Evolutionary conservation across 441 rosid species (phyloP).

Genomic region (Bocquillonia castaneifolia): DNA sequence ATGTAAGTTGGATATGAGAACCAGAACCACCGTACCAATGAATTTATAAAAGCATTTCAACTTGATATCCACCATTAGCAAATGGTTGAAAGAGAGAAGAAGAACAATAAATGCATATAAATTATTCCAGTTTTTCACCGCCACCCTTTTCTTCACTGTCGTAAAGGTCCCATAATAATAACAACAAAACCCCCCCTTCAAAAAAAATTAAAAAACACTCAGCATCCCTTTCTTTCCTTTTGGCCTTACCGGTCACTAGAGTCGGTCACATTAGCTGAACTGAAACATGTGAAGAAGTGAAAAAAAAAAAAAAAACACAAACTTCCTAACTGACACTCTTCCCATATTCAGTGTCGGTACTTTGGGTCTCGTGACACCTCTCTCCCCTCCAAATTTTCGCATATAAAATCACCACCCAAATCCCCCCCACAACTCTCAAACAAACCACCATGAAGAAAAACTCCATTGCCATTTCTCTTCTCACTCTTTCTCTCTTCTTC

Average conservation of each 20-base stretch:
- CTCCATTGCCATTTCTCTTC: not conserved
- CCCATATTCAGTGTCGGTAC: constrained; percentile 21
- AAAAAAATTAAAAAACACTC: not conserved
- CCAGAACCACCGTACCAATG: too few species aligned
- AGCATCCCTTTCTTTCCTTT: not conserved
- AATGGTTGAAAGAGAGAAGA: too few species aligned
- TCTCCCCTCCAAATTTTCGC: constrained; percentile 11
- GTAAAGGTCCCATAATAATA: too few species aligned
- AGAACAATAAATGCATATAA: too few species aligned
- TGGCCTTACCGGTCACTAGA: not conserved
- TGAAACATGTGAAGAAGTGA: not conserved
- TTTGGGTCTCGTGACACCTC: constrained; percentile 1
- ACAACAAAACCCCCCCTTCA: not conserved
- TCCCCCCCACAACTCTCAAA: not conserved
- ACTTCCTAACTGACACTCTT: not conserved
- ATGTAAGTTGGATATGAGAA: too few species aligned
- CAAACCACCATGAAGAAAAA: constrained; percentile 9
- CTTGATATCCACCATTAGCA: too few species aligned
- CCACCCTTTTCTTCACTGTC: not conserved
- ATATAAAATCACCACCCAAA: not conserved
- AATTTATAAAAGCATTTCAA: too few species aligned
- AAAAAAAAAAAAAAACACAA: too few species aligned
- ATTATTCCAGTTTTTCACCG: too few species aligned
- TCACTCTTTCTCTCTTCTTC: constrained; percentile 14
- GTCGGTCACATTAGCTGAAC: not conserved